phyloP scores from a whole-genome alignment of 345 rosid species.

The Raphanus sativus region DNA sequence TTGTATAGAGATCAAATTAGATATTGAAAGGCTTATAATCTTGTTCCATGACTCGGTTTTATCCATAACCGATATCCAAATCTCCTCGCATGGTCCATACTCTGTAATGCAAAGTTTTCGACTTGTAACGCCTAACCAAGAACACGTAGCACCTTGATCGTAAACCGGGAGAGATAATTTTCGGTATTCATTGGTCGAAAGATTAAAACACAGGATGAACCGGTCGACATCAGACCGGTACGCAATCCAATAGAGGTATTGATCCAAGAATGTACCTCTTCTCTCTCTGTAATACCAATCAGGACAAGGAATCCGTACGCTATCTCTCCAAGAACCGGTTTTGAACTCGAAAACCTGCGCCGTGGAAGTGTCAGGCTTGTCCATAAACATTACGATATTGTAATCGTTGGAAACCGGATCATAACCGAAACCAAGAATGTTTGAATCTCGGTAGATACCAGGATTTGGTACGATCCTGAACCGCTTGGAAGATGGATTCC shows the following conservation, averaged over 20 bases:
- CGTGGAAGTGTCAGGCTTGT: conserved; percentile 15
- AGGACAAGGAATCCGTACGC: conserved; percentile 22
- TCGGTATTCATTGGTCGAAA: conserved; percentile 23
- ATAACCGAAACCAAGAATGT: conserved; percentile 34
- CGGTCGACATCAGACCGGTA: conserved; percentile 26
- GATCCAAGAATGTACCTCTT: conserved; percentile 21
- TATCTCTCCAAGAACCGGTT: conserved; percentile 29
- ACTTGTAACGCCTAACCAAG: conserved; percentile 25
- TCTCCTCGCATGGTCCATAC: conserved; percentile 5
- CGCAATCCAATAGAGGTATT: conserved; percentile 31
- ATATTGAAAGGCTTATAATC: conserved; percentile 20
- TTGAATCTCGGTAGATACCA: conserved; percentile 16
- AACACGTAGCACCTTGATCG: conserved; percentile 8
- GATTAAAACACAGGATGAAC: conserved; percentile 27
- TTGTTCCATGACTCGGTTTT: conserved; percentile 29
- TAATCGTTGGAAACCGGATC: conserved; percentile 22
- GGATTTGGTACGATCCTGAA: conserved; percentile 34
- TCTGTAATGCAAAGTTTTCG: conserved; percentile 19
- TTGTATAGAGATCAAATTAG: conserved; percentile 1
- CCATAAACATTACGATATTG: conserved; percentile 32
- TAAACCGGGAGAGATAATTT: conserved; percentile 8
- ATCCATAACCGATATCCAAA: conserved; percentile 29
- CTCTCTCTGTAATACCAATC: conserved; percentile 37
- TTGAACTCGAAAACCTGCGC: conserved; percentile 20
- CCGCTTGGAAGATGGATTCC: conserved; percentile 30